A percentile compares a stretch with the other conserved stretches of the same genome.
phyloP scores from a whole-genome alignment of 1,284 basidiomycete species.

The Lignosus rhinocerotis region DNA sequence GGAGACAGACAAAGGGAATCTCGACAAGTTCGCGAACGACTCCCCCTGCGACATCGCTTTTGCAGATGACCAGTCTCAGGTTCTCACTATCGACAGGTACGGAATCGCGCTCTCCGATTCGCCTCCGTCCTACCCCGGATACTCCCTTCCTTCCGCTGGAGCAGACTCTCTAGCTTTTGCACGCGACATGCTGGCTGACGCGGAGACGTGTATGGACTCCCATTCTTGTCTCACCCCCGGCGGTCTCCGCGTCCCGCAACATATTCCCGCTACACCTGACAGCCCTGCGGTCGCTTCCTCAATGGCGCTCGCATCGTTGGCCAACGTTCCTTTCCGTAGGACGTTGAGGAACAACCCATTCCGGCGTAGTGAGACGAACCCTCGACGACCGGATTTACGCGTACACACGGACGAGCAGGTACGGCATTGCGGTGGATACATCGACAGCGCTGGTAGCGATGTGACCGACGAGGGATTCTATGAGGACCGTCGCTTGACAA shows the following conservation, averaged over 20 bases:
- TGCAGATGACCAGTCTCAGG: slow-evolving; percentile 39
- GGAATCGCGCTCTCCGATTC: slow-evolving; percentile 8
- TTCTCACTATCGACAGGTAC: slow-evolving; percentile 38
- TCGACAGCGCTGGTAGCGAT: slow-evolving; percentile 10
- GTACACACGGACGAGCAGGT: neutral
- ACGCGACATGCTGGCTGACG: slow-evolving; percentile 31
- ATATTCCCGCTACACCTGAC: slow-evolving; percentile 20
- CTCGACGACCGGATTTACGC: slow-evolving; percentile 9
- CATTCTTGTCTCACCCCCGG: slow-evolving; percentile 29
- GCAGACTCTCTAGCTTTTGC: slow-evolving; percentile 26
- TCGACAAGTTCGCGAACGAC: slow-evolving; percentile 28
- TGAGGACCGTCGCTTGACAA: slow-evolving; percentile 29
- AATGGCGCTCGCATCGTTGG: slow-evolving; percentile 24
- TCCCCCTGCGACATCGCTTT: slow-evolving; percentile 24
- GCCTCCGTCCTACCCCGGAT: slow-evolving; percentile 16
- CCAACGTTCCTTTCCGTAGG: slow-evolving; percentile 16
- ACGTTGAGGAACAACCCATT: slow-evolving; percentile 16
- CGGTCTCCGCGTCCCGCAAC: slow-evolving; percentile 20
- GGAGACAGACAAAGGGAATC: slow-evolving; percentile 26
- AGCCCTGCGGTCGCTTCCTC: slow-evolving; percentile 28
- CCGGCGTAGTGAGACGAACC: slow-evolving; percentile 10
- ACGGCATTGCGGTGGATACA: slow-evolving; percentile 1
- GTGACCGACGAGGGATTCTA: slow-evolving; percentile 33
- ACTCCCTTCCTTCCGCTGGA: slow-evolving; percentile 13
- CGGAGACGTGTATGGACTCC: slow-evolving; percentile 31